Percentiles rank a stretch among this genome's conserved stretches.
These are phyloP conservation scores for Taphrina communis DNA, from an alignment of 1,139 yeast genomes.

Conservation along the genomic window DNA sequence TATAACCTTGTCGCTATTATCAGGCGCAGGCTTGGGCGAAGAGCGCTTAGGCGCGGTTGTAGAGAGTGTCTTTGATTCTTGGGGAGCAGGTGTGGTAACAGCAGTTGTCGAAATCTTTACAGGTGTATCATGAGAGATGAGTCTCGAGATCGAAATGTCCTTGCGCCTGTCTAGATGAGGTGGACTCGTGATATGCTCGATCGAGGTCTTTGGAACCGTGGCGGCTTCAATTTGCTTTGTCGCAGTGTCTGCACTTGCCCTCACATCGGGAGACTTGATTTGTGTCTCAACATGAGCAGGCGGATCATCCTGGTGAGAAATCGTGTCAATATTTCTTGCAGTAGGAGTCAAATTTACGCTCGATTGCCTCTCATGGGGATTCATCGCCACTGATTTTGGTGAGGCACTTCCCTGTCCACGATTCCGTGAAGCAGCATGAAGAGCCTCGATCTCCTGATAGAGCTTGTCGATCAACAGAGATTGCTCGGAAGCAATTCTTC, in stretches of 20 bases:
- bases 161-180: not conserved
- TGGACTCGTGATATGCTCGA: not conserved
- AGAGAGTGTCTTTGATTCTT: not conserved
- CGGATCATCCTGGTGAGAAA: not conserved
- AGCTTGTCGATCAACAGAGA: not conserved
- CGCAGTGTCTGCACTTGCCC: not conserved
- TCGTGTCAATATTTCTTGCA: not conserved
- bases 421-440: not conserved
- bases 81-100: not conserved
- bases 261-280: not conserved
- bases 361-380: not conserved
- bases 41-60: not conserved
- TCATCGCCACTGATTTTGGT: not conserved
- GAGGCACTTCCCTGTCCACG: not conserved
- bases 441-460: slow-evolving; percentile 8
- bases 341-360: not conserved
- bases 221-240: not conserved
- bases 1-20: not conserved
- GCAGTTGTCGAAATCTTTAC: not conserved
- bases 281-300: not conserved
- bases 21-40: not conserved
- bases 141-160: slow-evolving; percentile 1
- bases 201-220: not conserved
- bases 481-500: slow-evolving; percentile 2
- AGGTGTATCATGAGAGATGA: not conserved